These are phyloP conservation scores for Cercospora sp. DNA, from an alignment of 2,329 filamentous ascomycete genomes.

Conservation along the genomic window DNA sequence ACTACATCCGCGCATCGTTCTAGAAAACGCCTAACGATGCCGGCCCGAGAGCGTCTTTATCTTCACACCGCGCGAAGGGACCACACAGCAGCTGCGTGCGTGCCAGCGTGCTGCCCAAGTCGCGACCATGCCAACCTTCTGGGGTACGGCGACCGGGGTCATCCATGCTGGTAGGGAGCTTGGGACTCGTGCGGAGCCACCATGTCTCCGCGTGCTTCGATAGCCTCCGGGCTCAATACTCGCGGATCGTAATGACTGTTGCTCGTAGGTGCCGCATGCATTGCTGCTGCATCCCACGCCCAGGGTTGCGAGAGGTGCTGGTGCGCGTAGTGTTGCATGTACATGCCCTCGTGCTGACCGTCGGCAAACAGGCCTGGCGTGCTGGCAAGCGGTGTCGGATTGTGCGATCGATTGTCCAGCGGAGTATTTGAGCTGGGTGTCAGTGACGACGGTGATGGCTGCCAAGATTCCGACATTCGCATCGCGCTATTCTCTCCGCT, in stretches of 20 bases:
- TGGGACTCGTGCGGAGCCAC: constrained; percentile 18
- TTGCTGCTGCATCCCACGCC: constrained; percentile 6
- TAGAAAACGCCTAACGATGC: constrained; percentile 18
- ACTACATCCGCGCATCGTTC: constrained; percentile 15
- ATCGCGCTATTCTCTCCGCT: constrained; percentile 1
- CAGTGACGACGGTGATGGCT: constrained; percentile 12
- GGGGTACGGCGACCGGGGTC: constrained; percentile 16
- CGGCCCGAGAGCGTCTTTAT: constrained; percentile 22
- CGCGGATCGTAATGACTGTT: constrained; percentile 14
- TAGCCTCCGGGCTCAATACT: constrained; percentile 17
- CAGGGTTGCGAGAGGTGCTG: constrained; percentile 5
- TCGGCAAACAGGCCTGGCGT: constrained; percentile 4
- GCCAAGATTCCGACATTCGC: constrained; percentile 13
- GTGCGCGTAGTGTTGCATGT: background rate
- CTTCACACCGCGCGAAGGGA: background rate
- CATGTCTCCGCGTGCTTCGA: constrained; percentile 22
- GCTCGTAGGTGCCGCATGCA: constrained; percentile 1
- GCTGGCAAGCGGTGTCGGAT: constrained; percentile 10
- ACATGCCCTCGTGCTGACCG: background rate
- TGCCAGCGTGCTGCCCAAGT: background rate
- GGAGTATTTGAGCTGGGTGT: constrained; percentile 11
- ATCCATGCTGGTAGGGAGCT: constrained; percentile 17
- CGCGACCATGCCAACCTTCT: constrained; percentile 16
- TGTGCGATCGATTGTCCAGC: constrained; percentile 8
- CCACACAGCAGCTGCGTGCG: background rate